A percentile compares a stretch with the other conserved stretches of the same genome.
phyloP scores from a whole-genome alignment of 257 asterid species.

The Prunella vulgaris region DNA sequence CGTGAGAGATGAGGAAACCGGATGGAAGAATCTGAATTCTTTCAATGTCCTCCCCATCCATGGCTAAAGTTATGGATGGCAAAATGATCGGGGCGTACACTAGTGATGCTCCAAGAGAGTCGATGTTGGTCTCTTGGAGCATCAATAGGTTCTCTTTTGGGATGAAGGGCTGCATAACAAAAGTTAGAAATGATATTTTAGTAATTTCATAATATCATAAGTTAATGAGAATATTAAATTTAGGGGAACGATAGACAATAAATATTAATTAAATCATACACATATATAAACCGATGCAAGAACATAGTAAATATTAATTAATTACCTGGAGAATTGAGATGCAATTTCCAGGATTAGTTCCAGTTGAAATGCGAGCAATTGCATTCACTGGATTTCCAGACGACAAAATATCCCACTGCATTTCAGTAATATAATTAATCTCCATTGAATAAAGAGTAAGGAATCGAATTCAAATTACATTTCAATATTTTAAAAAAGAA shows the following conservation, averaged over 20 bases:
- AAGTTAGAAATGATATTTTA: no score
- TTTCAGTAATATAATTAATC: neutral
- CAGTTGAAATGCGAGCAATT: constrained; percentile 58
- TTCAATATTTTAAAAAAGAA: no score
- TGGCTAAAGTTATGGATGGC: constrained; percentile 20
- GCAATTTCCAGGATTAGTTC: constrained; percentile 43
- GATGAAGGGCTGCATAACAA: constrained; percentile 34
- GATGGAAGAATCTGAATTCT: constrained; percentile 56
- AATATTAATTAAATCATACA: no score
- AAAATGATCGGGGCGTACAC: constrained; percentile 50
- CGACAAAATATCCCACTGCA: constrained; percentile 67
- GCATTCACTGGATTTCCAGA: constrained; percentile 35
- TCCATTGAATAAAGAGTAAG: no score
- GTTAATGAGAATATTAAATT: no score
- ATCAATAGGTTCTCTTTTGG: constrained; percentile 42
- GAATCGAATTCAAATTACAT: no score
- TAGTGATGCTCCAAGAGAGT: constrained; percentile 42
- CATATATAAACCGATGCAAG: no score
- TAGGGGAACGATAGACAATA: no score
- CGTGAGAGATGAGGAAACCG: constrained; percentile 55
- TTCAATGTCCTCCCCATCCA: constrained; percentile 35
- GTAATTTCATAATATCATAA: no score
- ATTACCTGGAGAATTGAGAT: constrained; percentile 60
- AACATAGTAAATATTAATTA: no score
- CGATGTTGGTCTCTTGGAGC: constrained; percentile 58